Conservation (phyloP, 208 protist species). For the Acanthamoeba sp. region DNA sequence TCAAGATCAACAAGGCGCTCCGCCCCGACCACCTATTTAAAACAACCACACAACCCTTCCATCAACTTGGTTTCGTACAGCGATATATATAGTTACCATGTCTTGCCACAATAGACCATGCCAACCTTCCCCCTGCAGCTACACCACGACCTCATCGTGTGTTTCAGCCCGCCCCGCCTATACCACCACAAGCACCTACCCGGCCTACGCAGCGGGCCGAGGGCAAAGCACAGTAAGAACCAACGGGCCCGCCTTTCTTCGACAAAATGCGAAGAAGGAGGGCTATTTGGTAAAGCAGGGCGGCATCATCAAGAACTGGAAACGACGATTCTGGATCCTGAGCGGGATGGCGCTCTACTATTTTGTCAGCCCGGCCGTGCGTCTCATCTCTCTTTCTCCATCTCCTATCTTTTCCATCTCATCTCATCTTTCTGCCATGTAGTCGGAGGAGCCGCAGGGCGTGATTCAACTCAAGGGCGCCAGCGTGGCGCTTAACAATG, state of each 20-base stretch:
- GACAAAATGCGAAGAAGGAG: constrained; percentile 6
- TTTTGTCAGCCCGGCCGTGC: constrained; percentile 3
- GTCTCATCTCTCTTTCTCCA: not conserved
- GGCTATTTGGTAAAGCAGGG: constrained; percentile 55
- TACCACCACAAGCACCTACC: not conserved
- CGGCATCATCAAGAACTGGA: constrained; percentile 57
- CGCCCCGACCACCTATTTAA: too few species aligned
- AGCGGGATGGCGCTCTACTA: constrained; percentile 29
- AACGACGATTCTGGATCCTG: constrained; percentile 5
- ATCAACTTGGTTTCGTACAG: too few species aligned
- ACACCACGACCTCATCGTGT: not conserved
- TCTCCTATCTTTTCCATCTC: not conserved
- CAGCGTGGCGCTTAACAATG: constrained; percentile 30
- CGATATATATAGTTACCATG: not conserved
- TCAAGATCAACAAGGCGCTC: too few species aligned
- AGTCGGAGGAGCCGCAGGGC: constrained; percentile 9
- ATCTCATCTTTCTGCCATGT: not conserved
- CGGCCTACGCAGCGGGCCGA: not conserved
- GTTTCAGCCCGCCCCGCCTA: not conserved
- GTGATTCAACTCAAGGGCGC: constrained; percentile 16
- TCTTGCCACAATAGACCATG: not conserved
- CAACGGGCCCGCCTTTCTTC: not conserved
- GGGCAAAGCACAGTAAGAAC: not conserved
- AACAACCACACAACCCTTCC: too few species aligned
- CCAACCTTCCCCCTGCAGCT: not conserved